Percentiles rank a stretch among this genome's conserved stretches.
phyloP scores from a whole-genome alignment of 164 flowering plant species.

The Echeveria elegans region DNA sequence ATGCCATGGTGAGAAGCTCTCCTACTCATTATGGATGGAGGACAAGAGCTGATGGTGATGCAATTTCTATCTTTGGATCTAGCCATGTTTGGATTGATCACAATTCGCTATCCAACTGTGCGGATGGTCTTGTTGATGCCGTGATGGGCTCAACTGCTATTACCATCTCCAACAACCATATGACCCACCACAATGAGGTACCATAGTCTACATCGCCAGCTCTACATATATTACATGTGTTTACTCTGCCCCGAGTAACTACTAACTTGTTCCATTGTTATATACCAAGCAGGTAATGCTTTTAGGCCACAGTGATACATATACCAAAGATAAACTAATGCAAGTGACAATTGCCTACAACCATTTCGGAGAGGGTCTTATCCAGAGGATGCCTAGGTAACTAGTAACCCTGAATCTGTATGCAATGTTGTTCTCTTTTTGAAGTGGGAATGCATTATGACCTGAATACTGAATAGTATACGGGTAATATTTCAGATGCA shows the following conservation, averaged over 20 bases:
- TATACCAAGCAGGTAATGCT: background rate
- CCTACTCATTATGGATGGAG: background rate
- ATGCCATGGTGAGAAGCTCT: slow-evolving; percentile 2
- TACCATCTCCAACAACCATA: background rate
- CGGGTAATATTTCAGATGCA: background rate
- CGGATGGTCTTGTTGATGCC: slow-evolving; percentile 2
- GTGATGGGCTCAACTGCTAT: slow-evolving; percentile 3
- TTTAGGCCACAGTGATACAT: background rate
- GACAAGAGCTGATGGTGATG: background rate
- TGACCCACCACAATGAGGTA: background rate
- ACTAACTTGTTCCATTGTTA: background rate
- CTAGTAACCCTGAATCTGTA: background rate
- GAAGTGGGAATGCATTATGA: background rate
- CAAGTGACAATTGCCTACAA: slow-evolving; percentile 5
- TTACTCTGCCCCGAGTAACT: background rate
- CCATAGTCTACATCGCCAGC: background rate
- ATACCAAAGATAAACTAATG: background rate
- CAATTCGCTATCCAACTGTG: background rate
- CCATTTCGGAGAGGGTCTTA: background rate
- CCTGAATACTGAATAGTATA: background rate
- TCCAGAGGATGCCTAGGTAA: background rate
- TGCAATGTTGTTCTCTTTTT: background rate
- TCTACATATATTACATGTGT: no score
- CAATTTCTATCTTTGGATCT: background rate
- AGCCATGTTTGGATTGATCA: slow-evolving; percentile 2